Evolutionary conservation across 805 yeast species (phyloP), one percentile per base, ranked within the genome.

Genomic region (Saccharomycopsis microspora): DNA sequence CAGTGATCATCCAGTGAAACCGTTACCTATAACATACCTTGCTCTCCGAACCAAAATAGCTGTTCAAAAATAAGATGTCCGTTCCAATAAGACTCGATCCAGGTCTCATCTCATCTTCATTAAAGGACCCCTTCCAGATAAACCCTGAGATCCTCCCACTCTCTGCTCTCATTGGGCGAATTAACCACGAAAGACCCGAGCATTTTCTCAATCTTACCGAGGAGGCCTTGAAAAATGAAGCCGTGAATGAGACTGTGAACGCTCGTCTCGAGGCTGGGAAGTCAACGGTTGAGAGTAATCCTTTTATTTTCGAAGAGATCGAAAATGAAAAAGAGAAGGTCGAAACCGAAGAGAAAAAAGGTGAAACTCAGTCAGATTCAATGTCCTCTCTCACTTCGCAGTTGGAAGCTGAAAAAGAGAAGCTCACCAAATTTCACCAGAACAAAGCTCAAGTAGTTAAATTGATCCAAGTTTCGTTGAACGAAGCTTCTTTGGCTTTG

Each of bases 401-500:
- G 4, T 54, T 52, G 36, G 54, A 45, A 19, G 48, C 32, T 5
- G 64, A 59, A 11, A 56, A 55, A 4, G 56, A 57, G 5, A 45
- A 56, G 31, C 34, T 52, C 1, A 54, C 56, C 36, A 47, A 62
- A 6, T 79, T 80, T 56, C 62, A 66, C 43, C 67, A 66, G 41
- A 69, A 75, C 11, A 78, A 78, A 57, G 59, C 65, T n/a, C 76
- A 78, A 49, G 69, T 82, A 39, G 56, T 80, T 10, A 68, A 66
- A 11, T 67, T 70, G 40, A 69, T 84, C 32, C 72, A 76, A 46
- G 62, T 77, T 0, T 95, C 97, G 1, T 68, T 85, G 55, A 93
- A 90, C 60, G 97, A 93, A 59, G 80, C 95, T 0, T 88, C 96
- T 0, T 64, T 93, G 37, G 81, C 95, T 1, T 67, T 89, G 49